Evolutionary conservation across 345 rosid species (phyloP).

Genomic region (Salix caprea): DNA sequence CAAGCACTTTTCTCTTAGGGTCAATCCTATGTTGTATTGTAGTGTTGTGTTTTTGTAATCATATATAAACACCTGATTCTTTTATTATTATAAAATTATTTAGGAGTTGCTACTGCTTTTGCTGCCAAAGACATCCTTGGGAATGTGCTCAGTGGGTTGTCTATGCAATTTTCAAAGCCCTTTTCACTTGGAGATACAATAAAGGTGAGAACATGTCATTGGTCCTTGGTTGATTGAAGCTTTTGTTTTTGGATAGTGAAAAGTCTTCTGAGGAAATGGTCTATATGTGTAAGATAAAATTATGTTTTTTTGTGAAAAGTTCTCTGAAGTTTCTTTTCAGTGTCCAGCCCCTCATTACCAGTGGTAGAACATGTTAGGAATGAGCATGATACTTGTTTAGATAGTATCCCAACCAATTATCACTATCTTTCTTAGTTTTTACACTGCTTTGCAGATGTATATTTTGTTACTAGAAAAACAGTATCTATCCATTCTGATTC

Average conservation of each 20-base stretch:
- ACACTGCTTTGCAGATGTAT: no score
- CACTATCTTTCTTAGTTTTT: neutral
- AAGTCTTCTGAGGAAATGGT: neutral
- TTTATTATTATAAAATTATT: neutral
- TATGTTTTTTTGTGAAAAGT: neutral
- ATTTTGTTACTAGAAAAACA: no score
- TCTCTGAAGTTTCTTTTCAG: neutral
- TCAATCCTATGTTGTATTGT: neutral
- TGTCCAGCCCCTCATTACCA: neutral
- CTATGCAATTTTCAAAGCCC: constrained; percentile 81
- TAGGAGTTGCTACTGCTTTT: constrained; percentile 99
- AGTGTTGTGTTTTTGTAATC: neutral
- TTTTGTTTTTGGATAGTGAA: neutral
- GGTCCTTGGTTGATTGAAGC: neutral
- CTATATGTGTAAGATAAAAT: neutral
- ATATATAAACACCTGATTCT: neutral
- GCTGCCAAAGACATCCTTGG: constrained; percentile 90
- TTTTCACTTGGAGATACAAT: constrained; percentile 94
- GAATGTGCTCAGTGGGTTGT: constrained; percentile 84
- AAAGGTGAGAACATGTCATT: constrained; percentile 45
- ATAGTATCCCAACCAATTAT: neutral
- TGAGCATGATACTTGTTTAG: neutral
- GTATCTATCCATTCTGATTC: neutral
- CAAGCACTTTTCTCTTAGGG: neutral
- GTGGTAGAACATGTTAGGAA: neutral